Percentiles rank a stretch among this genome's conserved stretches.
These are phyloP conservation scores for Colletotrichum sojae DNA, from an alignment of 2,329 filamentous ascomycete genomes.

Conservation along the genomic window DNA sequence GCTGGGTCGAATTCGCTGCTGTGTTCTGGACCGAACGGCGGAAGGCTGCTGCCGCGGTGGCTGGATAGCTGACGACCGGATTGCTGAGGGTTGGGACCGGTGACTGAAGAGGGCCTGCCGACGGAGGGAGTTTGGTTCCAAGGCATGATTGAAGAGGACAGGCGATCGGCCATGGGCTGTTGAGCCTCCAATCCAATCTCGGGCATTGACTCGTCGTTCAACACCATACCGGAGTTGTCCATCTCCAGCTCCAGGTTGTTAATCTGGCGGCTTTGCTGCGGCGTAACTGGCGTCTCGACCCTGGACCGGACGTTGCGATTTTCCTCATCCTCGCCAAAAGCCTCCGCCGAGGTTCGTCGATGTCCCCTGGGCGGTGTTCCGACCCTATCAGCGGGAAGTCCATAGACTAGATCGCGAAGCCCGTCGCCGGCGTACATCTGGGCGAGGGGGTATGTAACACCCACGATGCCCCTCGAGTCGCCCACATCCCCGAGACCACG, in stretches of 20 bases:
- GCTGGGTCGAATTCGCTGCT: slow-evolving; percentile 45
- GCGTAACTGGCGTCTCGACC: slow-evolving; percentile 43
- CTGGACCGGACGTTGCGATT: slow-evolving; percentile 56
- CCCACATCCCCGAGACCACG: slow-evolving; percentile 56
- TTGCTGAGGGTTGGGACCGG: slow-evolving; percentile 16
- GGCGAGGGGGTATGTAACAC: slow-evolving; percentile 60
- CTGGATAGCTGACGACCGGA: slow-evolving; percentile 48
- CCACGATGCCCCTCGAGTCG: slow-evolving; percentile 47
- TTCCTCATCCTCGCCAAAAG: slow-evolving; percentile 55
- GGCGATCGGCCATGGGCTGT: slow-evolving; percentile 76
- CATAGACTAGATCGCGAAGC: slow-evolving; percentile 56
- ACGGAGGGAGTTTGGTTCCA: slow-evolving; percentile 60
- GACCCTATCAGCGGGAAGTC: slow-evolving; percentile 43
- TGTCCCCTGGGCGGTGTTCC: slow-evolving; percentile 47
- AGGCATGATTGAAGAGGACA: slow-evolving; percentile 66
- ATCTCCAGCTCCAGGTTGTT: not conserved
- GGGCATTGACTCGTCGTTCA: slow-evolving; percentile 60
- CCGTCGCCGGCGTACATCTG: slow-evolving; percentile 61
- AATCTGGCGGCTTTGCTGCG: slow-evolving; percentile 22
- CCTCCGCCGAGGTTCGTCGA: slow-evolving; percentile 60
- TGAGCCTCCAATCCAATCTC: slow-evolving; percentile 81
- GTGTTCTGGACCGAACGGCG: slow-evolving; percentile 57
- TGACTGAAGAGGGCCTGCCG: slow-evolving; percentile 35
- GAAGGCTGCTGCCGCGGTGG: slow-evolving; percentile 55
- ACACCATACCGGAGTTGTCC: slow-evolving; percentile 49